Evolutionary conservation across 2,329 filamentous ascomycete species (phyloP), one percentile per base, ranked within the genome.

Genomic region (Arthrobotrys pseudoclavata): DNA sequence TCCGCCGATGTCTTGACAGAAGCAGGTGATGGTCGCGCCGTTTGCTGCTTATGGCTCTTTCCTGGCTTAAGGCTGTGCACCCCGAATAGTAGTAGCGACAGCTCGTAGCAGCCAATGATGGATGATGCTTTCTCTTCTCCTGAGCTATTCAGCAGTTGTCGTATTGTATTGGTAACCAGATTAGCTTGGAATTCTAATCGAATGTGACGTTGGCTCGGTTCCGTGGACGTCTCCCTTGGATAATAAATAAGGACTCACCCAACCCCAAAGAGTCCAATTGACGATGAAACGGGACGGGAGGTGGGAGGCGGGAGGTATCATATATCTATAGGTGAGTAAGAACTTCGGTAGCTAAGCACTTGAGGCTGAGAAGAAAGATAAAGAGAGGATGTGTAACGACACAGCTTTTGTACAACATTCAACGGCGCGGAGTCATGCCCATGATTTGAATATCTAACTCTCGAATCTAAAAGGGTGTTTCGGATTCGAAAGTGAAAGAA

Each of bases 401-500:
- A 52, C 61, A 66, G 3, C 29, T 24, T 45, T 29, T 60, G 55
- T 60, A 31, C 55, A 26, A 60, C 55, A n/a, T 60, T 42, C 55
- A 60, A 42, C 12, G 9, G 20, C 9, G 34, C 55, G 55, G 55
- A 60, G 34, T 60, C 26, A 60, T 60, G 55, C 55, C 55, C 55
- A 6, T 50, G 45, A 53, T 40, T 64, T 47, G 61, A 53, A 55
- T 67, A 45, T 45, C 4, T 40, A 15, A 34, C 15, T 53, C 26
- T 15, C 42, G 37, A 40, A 40, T 13, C 12, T 9, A 34, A 34
- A 42, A 42, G 37, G 48, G 4, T 61, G 50, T 55, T 55, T 55
- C 50, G 68, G 69, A 62, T 55, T 55, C 50, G 68, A 76, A 62
- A 69, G 24, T 6, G 48, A 29, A n/a, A 72, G 24, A 57, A 48